Base-by-base conservation (phyloP, 2,329 filamentous ascomycete species). In the Dothistroma septosporum region DNA sequence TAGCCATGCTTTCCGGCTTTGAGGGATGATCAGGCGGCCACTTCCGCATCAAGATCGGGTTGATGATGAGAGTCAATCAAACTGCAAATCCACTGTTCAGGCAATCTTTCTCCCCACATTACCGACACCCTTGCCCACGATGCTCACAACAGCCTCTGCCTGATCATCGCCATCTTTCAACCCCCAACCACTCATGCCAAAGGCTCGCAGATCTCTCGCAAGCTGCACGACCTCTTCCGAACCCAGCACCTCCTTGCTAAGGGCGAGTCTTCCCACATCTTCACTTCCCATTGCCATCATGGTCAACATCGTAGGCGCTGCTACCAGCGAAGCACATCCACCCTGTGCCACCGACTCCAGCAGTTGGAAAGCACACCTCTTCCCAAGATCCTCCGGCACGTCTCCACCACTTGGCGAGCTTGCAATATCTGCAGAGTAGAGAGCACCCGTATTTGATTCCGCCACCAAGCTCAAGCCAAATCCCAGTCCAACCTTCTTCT, bases 281-380 rank as follows among this genome's bases (percentile, higher is more conserved):
- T 97, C 94, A 0, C 89, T 91, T 0, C 94, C 94, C 94, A 99
- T 97, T 35, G 92, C 91, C 94, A 99, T 99, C 64, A 99, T 80
- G 19, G 87, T 90, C 57, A 99, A 76, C 65, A 96, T 83, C 0
- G 88, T 93, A 2, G 85, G 81, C 5, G 87, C 87, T 2, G 91
- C 89, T 2, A 88, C 83, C 14, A 81, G 82, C 57, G 87, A 88
- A 2, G 90, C 89, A 73, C 91, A 96, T 0, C 94, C 94, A 11
- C 92, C 93, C 68, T 87, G 84, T 55, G 85, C 85, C 63, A 97
- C 88, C 22, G 86, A 83, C 76, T 97, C 92, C 12, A 99, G 79
- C 55, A 99, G 78, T 75, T 97, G 92, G 73, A 90, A 91, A 16
- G 94, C 94, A 74, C 91, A 96, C 70, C 87, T 84, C 76, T 87